These are phyloP conservation scores for Crithidia fasciculata DNA, from an alignment of 208 protist genomes.

Conservation along the genomic window DNA sequence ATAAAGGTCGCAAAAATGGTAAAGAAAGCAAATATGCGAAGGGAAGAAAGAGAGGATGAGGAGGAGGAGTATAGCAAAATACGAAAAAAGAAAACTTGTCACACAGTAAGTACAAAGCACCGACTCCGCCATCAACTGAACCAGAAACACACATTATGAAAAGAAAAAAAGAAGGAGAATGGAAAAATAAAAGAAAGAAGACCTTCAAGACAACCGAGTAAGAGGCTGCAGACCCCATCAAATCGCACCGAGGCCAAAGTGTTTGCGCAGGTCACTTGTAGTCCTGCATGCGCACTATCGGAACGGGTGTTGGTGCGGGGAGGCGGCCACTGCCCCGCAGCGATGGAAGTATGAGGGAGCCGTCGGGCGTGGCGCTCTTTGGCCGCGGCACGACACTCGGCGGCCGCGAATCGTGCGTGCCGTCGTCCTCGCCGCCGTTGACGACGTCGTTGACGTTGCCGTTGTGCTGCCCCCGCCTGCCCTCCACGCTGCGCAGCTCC, in stretches of 20 bases:
- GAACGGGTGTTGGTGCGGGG: not conserved
- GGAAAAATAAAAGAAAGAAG: not conserved
- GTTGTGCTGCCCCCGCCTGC: not conserved
- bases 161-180: too few species aligned
- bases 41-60: too few species aligned
- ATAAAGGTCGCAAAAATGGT: too few species aligned
- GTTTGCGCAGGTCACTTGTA: not conserved
- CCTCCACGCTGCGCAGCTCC: not conserved
- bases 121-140: too few species aligned
- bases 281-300: not conserved
- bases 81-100: too few species aligned
- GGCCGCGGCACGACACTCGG: slow-evolving; percentile 9
- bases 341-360: not conserved
- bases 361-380: slow-evolving; percentile 3
- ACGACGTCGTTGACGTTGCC: not conserved
- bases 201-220: not conserved
- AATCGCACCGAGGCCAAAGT: not conserved
- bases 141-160: too few species aligned
- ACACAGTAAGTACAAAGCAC: too few species aligned
- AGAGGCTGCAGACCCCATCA: not conserved
- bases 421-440: not conserved
- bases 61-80: too few species aligned
- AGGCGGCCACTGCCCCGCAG: slow-evolving; percentile 10
- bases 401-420: slow-evolving; percentile 1
- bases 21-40: too few species aligned